Conservation (phyloP, 768 basidiomycete genomes). For the Pleurotus platypus region DNA sequence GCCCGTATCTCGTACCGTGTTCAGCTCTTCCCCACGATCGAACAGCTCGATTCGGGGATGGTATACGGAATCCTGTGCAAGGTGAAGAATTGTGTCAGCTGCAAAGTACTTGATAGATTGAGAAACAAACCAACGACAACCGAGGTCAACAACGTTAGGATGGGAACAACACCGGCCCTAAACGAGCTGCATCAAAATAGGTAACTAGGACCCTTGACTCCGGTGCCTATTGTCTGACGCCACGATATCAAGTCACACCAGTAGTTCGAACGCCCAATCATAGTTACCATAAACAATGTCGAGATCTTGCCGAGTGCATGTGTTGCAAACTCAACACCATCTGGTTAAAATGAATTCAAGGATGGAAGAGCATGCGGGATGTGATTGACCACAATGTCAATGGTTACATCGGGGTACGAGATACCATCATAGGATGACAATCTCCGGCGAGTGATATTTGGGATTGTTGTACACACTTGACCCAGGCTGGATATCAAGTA, state of each 20-base stretch:
- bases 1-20: not conserved
- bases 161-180: not conserved
- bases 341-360: not conserved
- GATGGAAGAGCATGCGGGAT: not conserved
- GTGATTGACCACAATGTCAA: not conserved
- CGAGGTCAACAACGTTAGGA: not conserved
- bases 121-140: not conserved
- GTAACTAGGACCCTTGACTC: not conserved
- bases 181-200: not conserved
- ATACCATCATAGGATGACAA: slow-evolving; percentile 28
- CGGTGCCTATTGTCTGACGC: slow-evolving; percentile 3
- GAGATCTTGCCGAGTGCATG: not conserved
- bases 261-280: not conserved
- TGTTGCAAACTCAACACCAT: not conserved
- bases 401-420: not conserved
- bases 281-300: not conserved
- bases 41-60: not conserved
- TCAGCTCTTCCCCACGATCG: not conserved
- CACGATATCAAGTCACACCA: not conserved
- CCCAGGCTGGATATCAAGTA: slow-evolving; percentile 54
- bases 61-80: not conserved
- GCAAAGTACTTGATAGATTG: not conserved
- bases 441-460: slow-evolving; percentile 53
- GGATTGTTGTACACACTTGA: slow-evolving; percentile 84
- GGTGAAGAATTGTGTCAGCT: not conserved